Percentiles rank a stretch among this genome's conserved stretches.
These are phyloP conservation scores for Ophiostoma perfectum DNA, from an alignment of 2,329 filamentous ascomycete species.

Conservation along the genomic window DNA sequence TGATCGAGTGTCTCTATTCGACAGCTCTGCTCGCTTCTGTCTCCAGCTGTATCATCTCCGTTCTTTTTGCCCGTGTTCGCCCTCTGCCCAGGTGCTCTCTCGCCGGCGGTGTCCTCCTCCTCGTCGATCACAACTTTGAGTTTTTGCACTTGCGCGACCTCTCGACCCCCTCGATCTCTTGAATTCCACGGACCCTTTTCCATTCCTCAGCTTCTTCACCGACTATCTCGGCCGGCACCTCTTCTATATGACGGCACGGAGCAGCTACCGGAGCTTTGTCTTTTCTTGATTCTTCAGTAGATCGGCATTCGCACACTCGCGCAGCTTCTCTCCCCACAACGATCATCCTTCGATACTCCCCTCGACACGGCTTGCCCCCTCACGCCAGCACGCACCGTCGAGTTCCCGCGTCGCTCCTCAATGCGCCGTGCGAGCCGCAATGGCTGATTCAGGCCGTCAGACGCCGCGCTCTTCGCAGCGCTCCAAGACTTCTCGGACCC, in stretches of 20 bases:
- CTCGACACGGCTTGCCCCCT: background rate
- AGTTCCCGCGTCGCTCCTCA: slow-evolving; percentile 4
- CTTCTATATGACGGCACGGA: background rate
- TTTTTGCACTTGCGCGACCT: background rate
- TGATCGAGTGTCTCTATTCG: background rate
- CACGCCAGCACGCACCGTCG: too few relatives aligned
- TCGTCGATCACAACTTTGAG: background rate
- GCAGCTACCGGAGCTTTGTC: background rate
- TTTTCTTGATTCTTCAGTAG: background rate
- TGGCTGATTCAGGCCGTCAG: slow-evolving; percentile 40
- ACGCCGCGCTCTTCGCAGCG: slow-evolving; percentile 36
- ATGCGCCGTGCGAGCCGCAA: slow-evolving; percentile 34
- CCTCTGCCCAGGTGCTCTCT: background rate
- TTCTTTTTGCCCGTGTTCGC: background rate
- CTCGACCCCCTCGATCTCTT: background rate
- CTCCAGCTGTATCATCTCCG: background rate
- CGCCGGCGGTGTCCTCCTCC: slow-evolving; percentile 10
- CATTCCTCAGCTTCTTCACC: slow-evolving; percentile 7
- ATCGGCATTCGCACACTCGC: background rate
- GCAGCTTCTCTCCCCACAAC: slow-evolving; percentile 1
- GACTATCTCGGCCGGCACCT: background rate
- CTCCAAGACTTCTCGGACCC: slow-evolving; percentile 47
- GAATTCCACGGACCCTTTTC: background rate
- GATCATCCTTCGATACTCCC: slow-evolving; percentile 1
- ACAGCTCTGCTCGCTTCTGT: background rate